Conservation (phyloP, 176 grass and related monocot genomes). For the Oryza glaberrima region DNA sequence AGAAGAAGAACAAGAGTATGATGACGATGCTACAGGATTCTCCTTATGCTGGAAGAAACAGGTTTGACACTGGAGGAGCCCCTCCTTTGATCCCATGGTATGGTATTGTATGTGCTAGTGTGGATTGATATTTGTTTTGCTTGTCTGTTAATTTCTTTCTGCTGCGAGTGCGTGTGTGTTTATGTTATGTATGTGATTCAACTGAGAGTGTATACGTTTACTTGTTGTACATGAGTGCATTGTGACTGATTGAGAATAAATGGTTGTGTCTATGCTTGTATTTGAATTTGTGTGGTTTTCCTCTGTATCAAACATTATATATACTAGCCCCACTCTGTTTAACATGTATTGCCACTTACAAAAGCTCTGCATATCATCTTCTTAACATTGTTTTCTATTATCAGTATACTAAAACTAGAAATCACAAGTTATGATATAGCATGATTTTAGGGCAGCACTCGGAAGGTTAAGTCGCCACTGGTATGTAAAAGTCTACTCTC, state of each 20-base stretch:
- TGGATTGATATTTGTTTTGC: neutral
- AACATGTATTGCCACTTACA: neutral
- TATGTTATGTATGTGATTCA: too few relatives aligned
- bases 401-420: neutral
- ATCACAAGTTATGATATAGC: neutral
- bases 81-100: slow-evolving; percentile 4
- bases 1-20: neutral
- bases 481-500: neutral
- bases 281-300: slow-evolving; percentile 22
- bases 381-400: neutral
- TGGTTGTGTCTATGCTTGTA: slow-evolving; percentile 26
- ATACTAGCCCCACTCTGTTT: neutral
- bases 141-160: slow-evolving; percentile 10
- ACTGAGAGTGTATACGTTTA: slow-evolving; percentile 3
- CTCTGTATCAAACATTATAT: neutral
- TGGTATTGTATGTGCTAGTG: slow-evolving; percentile 3
- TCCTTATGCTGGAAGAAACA: neutral
- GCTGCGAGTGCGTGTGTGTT: neutral
- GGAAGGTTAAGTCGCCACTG: neutral
- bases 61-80: neutral
- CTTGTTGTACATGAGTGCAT: neutral
- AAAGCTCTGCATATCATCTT: neutral
- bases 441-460: neutral
- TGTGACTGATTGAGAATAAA: neutral
- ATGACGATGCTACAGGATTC: neutral